A percentile compares a stretch with the other conserved stretches of the same genome.
phyloP scores from a whole-genome alignment of 768 basidiomycete genomes.

The Mycena floridula region DNA sequence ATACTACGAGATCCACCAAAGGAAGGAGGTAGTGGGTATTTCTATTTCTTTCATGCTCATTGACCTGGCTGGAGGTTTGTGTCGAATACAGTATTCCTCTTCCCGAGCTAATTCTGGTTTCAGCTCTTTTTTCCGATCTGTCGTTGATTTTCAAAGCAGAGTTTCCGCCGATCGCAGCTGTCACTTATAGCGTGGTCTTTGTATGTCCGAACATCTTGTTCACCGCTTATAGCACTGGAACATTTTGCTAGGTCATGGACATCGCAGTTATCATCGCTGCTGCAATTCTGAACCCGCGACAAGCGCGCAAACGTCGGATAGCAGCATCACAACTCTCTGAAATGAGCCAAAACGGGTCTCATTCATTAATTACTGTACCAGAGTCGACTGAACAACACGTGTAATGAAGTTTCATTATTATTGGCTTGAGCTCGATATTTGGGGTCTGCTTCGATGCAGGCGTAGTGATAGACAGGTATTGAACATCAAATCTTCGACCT shows the following conservation, averaged over 20 bases:
- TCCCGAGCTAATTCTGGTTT: not conserved
- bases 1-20: conserved; percentile 69
- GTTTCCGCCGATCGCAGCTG: conserved; percentile 43
- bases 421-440: no score
- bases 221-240: not conserved
- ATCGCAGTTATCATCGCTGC: conserved; percentile 40
- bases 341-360: no score
- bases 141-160: conserved; percentile 42
- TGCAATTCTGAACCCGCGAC: conserved; percentile 42
- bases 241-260: conserved; percentile 33
- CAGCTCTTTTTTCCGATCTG: conserved; percentile 39
- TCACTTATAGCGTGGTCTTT: conserved; percentile 43
- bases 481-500: not conserved
- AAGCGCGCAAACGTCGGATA: no score
- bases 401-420: no score
- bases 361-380: no score
- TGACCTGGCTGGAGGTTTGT: conserved; percentile 58
- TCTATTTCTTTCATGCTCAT: conserved; percentile 63
- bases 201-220: conserved; percentile 15
- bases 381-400: no score
- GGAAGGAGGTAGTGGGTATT: conserved; percentile 59
- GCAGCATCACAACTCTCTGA: no score
- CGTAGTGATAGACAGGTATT: no score
- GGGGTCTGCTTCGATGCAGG: no score
- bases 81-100: not conserved